These are phyloP conservation scores for Parastagonospora nodorum DNA, from an alignment of 2,329 filamentous ascomycete genomes.

Conservation along the genomic window DNA sequence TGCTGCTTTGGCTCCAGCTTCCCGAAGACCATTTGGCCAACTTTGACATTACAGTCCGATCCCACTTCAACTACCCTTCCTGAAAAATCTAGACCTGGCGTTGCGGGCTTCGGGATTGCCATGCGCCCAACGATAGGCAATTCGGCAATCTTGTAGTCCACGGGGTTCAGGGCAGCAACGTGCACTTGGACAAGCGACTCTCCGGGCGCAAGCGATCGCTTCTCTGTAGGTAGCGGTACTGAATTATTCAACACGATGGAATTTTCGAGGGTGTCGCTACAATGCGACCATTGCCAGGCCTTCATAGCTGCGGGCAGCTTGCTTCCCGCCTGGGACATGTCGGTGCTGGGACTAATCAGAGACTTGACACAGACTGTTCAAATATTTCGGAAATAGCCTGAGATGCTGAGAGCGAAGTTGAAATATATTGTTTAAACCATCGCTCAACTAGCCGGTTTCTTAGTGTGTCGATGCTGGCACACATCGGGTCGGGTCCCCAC, in stretches of 20 bases:
- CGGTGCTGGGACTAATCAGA: too few relatives aligned
- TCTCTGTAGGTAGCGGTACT: slow-evolving; percentile 6
- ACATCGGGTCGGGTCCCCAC: too few relatives aligned
- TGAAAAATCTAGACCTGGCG: slow-evolving; percentile 26
- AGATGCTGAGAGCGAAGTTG: too few relatives aligned
- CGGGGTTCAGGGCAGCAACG: slow-evolving; percentile 27
- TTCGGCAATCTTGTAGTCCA: slow-evolving; percentile 29
- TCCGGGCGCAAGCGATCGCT: slow-evolving; percentile 8
- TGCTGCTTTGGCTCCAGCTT: slow-evolving; percentile 30
- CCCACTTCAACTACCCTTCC: slow-evolving; percentile 15
- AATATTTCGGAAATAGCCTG: too few relatives aligned
- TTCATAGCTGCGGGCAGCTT: slow-evolving; percentile 23
- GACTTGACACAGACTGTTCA: too few relatives aligned
- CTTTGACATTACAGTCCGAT: slow-evolving; percentile 5
- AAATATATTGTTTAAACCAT: too few relatives aligned
- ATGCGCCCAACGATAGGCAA: slow-evolving; percentile 21
- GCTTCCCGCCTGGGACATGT: not conserved
- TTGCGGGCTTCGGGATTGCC: slow-evolving; percentile 27
- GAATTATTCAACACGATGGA: slow-evolving; percentile 14
- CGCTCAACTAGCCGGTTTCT: too few relatives aligned
- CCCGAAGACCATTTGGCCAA: slow-evolving; percentile 27
- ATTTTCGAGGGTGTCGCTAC: slow-evolving; percentile 15
- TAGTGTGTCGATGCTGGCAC: too few relatives aligned
- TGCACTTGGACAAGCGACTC: slow-evolving; percentile 21
- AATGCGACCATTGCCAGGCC: slow-evolving; percentile 29